Conservation (phyloP, 2,329 filamentous ascomycete species). For the Ophiostoma quercus region DNA sequence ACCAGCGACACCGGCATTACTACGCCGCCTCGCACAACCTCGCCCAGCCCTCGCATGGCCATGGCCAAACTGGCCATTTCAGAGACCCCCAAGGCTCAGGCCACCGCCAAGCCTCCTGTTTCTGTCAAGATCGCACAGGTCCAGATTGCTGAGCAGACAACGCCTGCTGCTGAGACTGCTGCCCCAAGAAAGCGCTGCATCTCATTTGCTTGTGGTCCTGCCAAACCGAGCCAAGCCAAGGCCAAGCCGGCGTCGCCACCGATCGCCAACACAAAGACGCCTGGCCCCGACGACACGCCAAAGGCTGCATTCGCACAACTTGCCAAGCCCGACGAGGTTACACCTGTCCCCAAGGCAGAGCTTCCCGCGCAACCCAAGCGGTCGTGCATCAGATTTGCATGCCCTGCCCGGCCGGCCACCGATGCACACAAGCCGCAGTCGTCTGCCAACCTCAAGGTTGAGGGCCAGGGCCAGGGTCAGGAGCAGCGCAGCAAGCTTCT, state of each 20-base stretch:
- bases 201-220: conserved; percentile 75
- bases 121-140: conserved; percentile 41
- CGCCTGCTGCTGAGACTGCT: conserved; percentile 28
- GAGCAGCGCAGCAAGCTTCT: conserved; percentile 23
- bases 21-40: conserved; percentile 80
- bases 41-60: conserved; percentile 79
- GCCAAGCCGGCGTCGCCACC: conserved; percentile 33
- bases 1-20: conserved; percentile 93
- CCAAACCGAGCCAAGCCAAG: conserved; percentile 44
- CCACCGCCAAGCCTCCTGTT: neutral
- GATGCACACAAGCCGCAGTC: conserved; percentile 37
- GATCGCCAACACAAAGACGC: conserved; percentile 25
- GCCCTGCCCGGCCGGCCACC: conserved; percentile 50
- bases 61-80: neutral
- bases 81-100: conserved; percentile 2
- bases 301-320: conserved; percentile 21
- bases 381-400: conserved; percentile 70
- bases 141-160: conserved; percentile 36
- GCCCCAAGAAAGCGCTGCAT: conserved; percentile 79
- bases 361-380: conserved; percentile 45
- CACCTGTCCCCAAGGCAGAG: conserved; percentile 30
- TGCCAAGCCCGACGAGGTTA: conserved; percentile 34
- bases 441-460: conserved; percentile 21
- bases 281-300: conserved; percentile 24
- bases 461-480: neutral